Conservation (phyloP, 2,329 filamentous ascomycete genomes). For the Verticillium nubilum region DNA sequence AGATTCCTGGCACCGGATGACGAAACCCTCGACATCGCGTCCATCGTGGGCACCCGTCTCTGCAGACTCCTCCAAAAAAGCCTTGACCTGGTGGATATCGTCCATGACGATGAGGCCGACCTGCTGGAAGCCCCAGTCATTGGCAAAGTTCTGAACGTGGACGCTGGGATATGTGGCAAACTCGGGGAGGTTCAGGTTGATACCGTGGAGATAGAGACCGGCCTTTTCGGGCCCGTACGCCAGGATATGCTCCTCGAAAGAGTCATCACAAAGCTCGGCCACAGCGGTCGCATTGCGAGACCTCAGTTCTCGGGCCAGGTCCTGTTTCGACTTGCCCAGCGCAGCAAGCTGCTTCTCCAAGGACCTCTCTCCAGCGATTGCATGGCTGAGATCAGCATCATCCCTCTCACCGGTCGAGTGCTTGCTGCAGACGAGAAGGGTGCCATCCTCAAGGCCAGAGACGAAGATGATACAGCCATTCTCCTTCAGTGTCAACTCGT, state of each 20-base stretch:
- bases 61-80: conserved; percentile 77
- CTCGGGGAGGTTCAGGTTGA: conserved; percentile 91
- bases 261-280: conserved; percentile 92
- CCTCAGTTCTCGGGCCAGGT: conserved; percentile 72
- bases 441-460: conserved; percentile 81
- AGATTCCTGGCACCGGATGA: conserved; percentile 78
- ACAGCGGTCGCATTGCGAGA: conserved; percentile 88
- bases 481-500: conserved; percentile 94
- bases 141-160: conserved; percentile 84
- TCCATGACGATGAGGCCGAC: conserved; percentile 75
- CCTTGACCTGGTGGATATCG: conserved; percentile 66
- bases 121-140: conserved; percentile 90
- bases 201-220: conserved; percentile 89
- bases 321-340: conserved; percentile 71
- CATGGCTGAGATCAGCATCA: conserved; percentile 73
- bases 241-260: conserved; percentile 94
- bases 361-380: conserved; percentile 75
- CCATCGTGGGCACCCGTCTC: conserved; percentile 87
- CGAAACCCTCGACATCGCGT: conserved; percentile 93
- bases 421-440: conserved; percentile 95
- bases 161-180: conserved; percentile 82
- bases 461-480: conserved; percentile 99
- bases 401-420: conserved; percentile 83
- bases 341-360: conserved; percentile 72
- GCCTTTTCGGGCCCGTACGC: conserved; percentile 78